A percentile compares a stretch with the other conserved stretches of the same genome.
phyloP scores from a whole-genome alignment of 116 monocot species.

The Zostera marina region DNA sequence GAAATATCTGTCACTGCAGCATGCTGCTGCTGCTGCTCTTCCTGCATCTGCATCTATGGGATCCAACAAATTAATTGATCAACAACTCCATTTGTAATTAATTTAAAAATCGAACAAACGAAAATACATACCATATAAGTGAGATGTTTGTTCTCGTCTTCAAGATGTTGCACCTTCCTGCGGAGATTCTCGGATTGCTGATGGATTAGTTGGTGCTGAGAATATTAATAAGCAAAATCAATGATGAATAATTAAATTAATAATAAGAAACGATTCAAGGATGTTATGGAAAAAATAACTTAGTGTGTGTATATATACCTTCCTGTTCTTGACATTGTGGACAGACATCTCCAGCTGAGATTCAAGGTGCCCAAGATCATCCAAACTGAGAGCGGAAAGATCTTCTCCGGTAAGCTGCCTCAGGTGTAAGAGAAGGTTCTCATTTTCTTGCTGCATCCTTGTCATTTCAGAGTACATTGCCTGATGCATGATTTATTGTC shows the following conservation, averaged over 20 bases:
- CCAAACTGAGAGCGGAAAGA: slow-evolving; percentile 15
- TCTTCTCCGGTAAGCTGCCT: slow-evolving; percentile 35
- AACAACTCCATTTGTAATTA: background rate
- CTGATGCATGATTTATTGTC: slow-evolving; percentile 7
- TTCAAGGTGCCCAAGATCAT: slow-evolving; percentile 33
- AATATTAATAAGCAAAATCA: background rate
- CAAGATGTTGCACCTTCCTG: slow-evolving; percentile 9
- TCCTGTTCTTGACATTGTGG: slow-evolving; percentile 30
- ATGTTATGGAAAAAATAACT: background rate
- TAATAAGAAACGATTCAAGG: too few species aligned
- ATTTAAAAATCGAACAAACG: background rate
- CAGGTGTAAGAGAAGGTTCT: slow-evolving; percentile 33
- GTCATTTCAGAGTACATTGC: slow-evolving; percentile 31
- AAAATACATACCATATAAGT: slow-evolving; percentile 2
- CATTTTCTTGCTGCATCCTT: slow-evolving; percentile 34
- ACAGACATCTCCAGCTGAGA: slow-evolving; percentile 34
- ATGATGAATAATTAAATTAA: too few species aligned
- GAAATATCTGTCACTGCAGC: background rate
- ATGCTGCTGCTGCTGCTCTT: slow-evolving; percentile 4
- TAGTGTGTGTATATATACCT: slow-evolving; percentile 15
- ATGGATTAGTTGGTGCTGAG: slow-evolving; percentile 10
- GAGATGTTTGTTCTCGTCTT: slow-evolving; percentile 10
- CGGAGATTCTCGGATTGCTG: slow-evolving; percentile 17
- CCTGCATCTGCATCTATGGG: background rate
- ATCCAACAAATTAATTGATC: background rate